These are phyloP conservation scores for Taphrina wiesneri DNA, from an alignment of 1,139 yeast genomes.

Conservation along the genomic window DNA sequence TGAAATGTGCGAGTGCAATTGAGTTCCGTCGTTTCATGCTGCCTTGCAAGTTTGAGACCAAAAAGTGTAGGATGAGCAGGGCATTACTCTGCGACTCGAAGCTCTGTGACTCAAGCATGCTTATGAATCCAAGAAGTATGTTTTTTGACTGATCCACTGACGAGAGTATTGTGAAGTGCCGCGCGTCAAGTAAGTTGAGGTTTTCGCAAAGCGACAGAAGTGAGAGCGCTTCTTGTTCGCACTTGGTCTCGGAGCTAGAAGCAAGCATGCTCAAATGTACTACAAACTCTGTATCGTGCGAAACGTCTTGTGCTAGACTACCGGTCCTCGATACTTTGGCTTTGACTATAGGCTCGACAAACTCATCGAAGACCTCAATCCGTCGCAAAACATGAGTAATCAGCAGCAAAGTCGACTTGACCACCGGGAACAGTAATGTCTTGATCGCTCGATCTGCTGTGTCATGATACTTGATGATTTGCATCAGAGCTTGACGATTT, in stretches of 20 bases:
- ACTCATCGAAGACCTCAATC: not conserved
- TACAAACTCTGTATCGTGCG: slow-evolving; percentile 2
- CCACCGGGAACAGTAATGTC: not conserved
- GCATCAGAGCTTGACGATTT: not conserved
- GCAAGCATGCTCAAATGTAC: slow-evolving; percentile 4
- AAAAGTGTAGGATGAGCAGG: not conserved
- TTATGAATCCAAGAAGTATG: slow-evolving; percentile 6
- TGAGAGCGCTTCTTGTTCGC: not conserved
- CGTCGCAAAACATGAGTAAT: not conserved
- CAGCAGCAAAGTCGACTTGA: not conserved
- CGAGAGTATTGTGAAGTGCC: slow-evolving; percentile 7
- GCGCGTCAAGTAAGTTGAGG: not conserved
- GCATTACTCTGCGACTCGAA: not conserved
- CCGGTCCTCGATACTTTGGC: not conserved
- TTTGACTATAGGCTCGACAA: not conserved
- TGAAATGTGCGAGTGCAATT: slow-evolving; percentile 5
- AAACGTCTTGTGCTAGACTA: not conserved
- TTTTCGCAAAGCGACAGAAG: not conserved
- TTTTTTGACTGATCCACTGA: slow-evolving; percentile 18
- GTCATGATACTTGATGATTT: not conserved
- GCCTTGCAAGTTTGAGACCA: not conserved
- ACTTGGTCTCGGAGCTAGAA: not conserved
- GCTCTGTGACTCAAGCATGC: slow-evolving; percentile 3
- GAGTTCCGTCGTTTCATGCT: not conserved
- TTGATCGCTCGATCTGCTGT: not conserved